phyloP scores from a whole-genome alignment of 345 rosid genomes.

The Eucalyptus marginata region DNA sequence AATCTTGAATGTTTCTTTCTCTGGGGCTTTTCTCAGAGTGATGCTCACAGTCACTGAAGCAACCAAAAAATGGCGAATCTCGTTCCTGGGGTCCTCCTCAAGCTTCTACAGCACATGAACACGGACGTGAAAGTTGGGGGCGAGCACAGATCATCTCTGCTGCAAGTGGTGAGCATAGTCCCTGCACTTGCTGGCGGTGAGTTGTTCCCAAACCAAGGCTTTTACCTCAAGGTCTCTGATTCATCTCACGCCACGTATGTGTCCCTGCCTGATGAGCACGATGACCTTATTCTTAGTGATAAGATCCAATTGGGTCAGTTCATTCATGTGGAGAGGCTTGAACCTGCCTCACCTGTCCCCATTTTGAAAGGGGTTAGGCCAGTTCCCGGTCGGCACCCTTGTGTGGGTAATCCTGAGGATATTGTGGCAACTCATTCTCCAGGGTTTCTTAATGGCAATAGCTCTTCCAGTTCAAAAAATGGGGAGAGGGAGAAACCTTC shows the following conservation, averaged over 20 bases:
- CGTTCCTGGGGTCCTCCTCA: conserved; percentile 89
- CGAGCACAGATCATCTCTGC: conserved; percentile 83
- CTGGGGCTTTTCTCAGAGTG: neutral
- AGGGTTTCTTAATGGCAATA: conserved; percentile 50
- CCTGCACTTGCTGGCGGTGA: conserved; percentile 98
- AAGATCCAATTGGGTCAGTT: conserved; percentile 94
- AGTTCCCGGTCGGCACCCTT: conserved; percentile 89
- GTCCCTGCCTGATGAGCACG: conserved; percentile 90
- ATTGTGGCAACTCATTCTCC: conserved; percentile 74
- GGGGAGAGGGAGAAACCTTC: conserved; percentile 34
- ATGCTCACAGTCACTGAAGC: neutral
- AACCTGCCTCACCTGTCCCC: conserved; percentile 91
- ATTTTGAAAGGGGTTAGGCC: conserved; percentile 91
- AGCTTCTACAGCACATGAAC: conserved; percentile 94
- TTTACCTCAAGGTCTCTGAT: conserved; percentile 94
- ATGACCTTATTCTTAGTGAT: conserved; percentile 90
- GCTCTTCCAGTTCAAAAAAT: conserved; percentile 28
- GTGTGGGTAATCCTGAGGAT: conserved; percentile 95
- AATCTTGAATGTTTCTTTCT: neutral
- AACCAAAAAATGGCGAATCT: conserved; percentile 64
- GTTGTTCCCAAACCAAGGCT: conserved; percentile 83
- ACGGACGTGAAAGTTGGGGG: conserved; percentile 96
- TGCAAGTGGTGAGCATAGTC: conserved; percentile 91
- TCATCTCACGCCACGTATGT: conserved; percentile 96
- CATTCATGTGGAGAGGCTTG: conserved; percentile 87